These are phyloP conservation scores for Saturnispora diversa DNA, from an alignment of 805 yeast species.

Conservation along the genomic window DNA sequence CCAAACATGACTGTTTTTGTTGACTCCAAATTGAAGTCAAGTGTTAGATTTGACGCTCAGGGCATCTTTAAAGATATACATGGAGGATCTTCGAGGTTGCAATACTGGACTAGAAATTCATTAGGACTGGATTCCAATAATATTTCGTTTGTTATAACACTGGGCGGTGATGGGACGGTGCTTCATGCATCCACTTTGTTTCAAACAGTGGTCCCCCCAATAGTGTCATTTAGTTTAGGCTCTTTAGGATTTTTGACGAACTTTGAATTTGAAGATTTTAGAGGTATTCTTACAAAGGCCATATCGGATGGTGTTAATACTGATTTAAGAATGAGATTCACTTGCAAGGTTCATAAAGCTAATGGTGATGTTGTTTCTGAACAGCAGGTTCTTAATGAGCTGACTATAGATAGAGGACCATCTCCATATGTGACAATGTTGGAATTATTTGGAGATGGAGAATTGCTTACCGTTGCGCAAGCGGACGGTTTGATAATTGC, in stretches of 20 bases:
- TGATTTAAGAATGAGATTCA: slow-evolving; percentile 78
- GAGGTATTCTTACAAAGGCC: slow-evolving; percentile 47
- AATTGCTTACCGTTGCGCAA: slow-evolving; percentile 78
- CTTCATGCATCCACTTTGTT: slow-evolving; percentile 80
- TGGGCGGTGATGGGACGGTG: slow-evolving; percentile 98
- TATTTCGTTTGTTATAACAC: slow-evolving; percentile 73
- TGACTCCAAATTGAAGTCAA: slow-evolving; percentile 55
- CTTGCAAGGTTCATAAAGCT: slow-evolving; percentile 60
- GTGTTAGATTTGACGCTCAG: slow-evolving; percentile 54
- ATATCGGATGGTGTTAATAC: slow-evolving; percentile 66
- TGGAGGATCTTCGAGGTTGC: slow-evolving; percentile 37
- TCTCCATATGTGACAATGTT: slow-evolving; percentile 86
- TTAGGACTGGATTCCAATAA: slow-evolving; percentile 38
- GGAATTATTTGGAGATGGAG: slow-evolving; percentile 83
- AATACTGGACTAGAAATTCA: slow-evolving; percentile 63
- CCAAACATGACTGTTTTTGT: slow-evolving; percentile 46
- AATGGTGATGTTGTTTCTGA: slow-evolving; percentile 50
- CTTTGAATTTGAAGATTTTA: slow-evolving; percentile 69
- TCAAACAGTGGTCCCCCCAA: slow-evolving; percentile 84
- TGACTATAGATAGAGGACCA: slow-evolving; percentile 90
- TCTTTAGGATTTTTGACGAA: slow-evolving; percentile 89
- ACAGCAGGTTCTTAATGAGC: slow-evolving; percentile 79
- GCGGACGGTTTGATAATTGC: slow-evolving; percentile 92
- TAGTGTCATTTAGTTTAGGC: slow-evolving; percentile 81
- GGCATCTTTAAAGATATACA: slow-evolving; percentile 44